These are phyloP conservation scores for Flaveria bidentis DNA, from an alignment of 129 eudicot genomes.

Conservation along the genomic window DNA sequence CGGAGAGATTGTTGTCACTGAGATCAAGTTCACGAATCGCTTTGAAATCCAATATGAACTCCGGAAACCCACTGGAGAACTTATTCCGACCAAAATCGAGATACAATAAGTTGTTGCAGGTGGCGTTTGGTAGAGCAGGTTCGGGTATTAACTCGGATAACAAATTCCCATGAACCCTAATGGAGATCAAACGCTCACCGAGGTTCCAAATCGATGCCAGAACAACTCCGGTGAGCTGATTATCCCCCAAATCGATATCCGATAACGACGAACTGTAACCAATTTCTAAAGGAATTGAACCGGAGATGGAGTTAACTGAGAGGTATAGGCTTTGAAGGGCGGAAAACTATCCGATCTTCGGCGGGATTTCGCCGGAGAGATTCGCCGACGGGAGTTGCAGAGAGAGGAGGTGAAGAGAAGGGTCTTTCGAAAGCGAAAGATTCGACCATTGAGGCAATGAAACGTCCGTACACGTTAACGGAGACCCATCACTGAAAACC, in stretches of 20 bases:
- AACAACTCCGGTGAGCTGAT: conserved; percentile 65
- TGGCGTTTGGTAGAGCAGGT: conserved; percentile 78
- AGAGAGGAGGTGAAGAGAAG: too few relatives aligned
- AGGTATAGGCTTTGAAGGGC: conserved; percentile 64
- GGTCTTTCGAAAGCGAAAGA: too few relatives aligned
- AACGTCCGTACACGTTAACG: too few relatives aligned
- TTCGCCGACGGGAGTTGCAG: too few relatives aligned
- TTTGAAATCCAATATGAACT: conserved; percentile 53
- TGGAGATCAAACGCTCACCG: conserved; percentile 60
- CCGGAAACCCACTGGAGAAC: conserved; percentile 68
- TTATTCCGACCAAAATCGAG: conserved; percentile 74
- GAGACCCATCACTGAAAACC: too few relatives aligned
- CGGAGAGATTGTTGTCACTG: conserved; percentile 54
- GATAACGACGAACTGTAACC: conserved; percentile 76
- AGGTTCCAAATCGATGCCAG: conserved; percentile 90
- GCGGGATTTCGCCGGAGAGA: too few relatives aligned
- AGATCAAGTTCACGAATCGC: conserved; percentile 72
- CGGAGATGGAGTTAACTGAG: conserved; percentile 59
- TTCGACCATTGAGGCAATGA: too few relatives aligned
- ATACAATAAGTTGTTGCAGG: conserved; percentile 50
- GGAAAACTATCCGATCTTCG: too few relatives aligned
- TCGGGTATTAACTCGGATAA: conserved; percentile 68
- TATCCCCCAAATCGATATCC: conserved; percentile 74
- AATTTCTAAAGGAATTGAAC: conserved; percentile 74
- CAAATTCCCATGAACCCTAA: conserved; percentile 66